Evolutionary conservation across 2,329 filamentous ascomycete genomes (phyloP).

Genomic region (Colletotrichum sublineola): DNA sequence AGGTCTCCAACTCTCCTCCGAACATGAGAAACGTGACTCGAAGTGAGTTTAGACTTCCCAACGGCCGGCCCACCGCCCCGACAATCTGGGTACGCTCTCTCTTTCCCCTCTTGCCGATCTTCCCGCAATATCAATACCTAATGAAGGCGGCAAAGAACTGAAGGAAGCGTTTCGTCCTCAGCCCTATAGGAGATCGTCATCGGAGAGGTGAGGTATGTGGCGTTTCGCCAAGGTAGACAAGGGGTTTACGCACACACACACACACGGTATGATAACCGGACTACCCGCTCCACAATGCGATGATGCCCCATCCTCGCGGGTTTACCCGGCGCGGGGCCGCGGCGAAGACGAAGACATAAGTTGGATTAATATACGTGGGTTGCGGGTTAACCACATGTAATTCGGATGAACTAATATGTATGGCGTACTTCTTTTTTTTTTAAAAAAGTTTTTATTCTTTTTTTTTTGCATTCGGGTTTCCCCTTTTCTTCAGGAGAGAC

Average conservation of each 20-base stretch:
- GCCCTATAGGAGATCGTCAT: slow-evolving; percentile 35
- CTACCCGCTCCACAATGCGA: background rate
- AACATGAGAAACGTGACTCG: background rate
- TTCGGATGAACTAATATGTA: background rate
- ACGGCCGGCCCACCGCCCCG: slow-evolving; percentile 1
- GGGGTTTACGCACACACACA: background rate
- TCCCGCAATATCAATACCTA: background rate
- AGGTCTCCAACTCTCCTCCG: background rate
- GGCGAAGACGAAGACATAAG: background rate
- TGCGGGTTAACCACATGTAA: background rate
- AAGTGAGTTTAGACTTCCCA: background rate
- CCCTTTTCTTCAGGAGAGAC: background rate
- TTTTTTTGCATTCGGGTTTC: background rate
- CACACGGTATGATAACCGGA: background rate
- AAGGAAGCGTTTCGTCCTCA: slow-evolving; percentile 6
- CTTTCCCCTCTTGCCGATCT: background rate
- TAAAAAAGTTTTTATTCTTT: background rate
- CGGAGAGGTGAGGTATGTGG: slow-evolving; percentile 33
- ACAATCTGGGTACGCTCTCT: background rate
- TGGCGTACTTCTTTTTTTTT: background rate
- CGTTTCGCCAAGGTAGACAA: slow-evolving; percentile 19
- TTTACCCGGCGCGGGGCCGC: background rate
- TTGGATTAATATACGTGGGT: background rate
- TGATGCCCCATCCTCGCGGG: background rate
- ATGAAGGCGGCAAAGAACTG: background rate